phyloP scores from a whole-genome alignment of 2,329 filamentous ascomycete species.

The Zalaria obscura region DNA sequence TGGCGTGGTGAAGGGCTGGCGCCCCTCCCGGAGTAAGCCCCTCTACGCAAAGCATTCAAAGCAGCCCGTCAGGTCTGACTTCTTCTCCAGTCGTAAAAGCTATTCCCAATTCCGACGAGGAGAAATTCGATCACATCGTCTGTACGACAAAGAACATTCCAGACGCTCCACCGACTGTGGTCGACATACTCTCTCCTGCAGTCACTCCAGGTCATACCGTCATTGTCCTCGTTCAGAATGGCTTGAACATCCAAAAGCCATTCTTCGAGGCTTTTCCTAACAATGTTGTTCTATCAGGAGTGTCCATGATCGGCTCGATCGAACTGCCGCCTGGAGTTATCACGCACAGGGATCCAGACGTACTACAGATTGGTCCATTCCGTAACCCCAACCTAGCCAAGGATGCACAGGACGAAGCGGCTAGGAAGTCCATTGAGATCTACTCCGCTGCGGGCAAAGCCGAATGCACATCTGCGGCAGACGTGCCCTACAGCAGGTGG shows the following conservation, averaged over 20 bases:
- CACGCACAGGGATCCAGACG: conserved; percentile 38
- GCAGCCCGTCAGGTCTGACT: neutral
- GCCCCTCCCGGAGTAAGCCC: conserved; percentile 5
- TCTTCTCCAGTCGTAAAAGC: neutral
- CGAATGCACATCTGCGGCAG: conserved; percentile 23
- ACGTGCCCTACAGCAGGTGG: conserved; percentile 34
- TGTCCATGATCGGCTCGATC: conserved; percentile 38
- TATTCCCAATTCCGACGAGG: neutral
- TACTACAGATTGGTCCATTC: conserved; percentile 37
- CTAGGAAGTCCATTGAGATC: conserved; percentile 30
- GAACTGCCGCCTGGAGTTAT: conserved; percentile 35
- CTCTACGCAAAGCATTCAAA: neutral
- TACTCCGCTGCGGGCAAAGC: conserved; percentile 35
- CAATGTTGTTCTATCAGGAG: conserved; percentile 39
- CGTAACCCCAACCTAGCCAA: conserved; percentile 21
- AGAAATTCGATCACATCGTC: conserved; percentile 41
- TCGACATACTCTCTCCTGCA: conserved; percentile 37
- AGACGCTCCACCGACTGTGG: conserved; percentile 34
- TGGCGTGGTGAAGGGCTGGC: neutral
- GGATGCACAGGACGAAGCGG: conserved; percentile 15
- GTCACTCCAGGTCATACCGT: conserved; percentile 36
- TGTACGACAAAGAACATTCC: conserved; percentile 45
- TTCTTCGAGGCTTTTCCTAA: conserved; percentile 34
- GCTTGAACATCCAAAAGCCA: conserved; percentile 47
- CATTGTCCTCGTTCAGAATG: conserved; percentile 47